phyloP scores from a whole-genome alignment of 805 yeast genomes.

The Starmerella sirachaensis region DNA sequence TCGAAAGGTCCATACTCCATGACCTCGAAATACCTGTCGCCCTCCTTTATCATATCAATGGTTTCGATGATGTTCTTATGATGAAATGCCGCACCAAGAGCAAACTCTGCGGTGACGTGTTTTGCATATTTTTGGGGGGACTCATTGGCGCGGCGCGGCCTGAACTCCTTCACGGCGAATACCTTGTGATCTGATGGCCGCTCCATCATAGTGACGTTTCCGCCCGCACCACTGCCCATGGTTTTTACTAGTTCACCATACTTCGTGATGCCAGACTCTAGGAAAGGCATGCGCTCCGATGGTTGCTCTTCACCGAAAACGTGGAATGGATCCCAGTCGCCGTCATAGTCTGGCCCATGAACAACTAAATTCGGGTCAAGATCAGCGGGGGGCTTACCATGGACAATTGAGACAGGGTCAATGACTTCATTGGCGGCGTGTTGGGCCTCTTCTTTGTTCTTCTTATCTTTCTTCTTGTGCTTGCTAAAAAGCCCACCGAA shows the following conservation, averaged over 20 bases:
- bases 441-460: not conserved
- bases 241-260: slow-evolving; percentile 66
- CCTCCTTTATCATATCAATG: slow-evolving; percentile 64
- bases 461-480: not conserved
- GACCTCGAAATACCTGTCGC: slow-evolving; percentile 51
- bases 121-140: slow-evolving; percentile 55
- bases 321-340: slow-evolving; percentile 22
- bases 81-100: slow-evolving; percentile 63
- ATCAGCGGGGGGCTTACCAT: slow-evolving; percentile 5
- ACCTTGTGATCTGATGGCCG: slow-evolving; percentile 47
- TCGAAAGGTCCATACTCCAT: slow-evolving; percentile 93
- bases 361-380: slow-evolving; percentile 15
- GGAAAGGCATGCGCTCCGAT: slow-evolving; percentile 28
- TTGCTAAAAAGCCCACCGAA: not conserved
- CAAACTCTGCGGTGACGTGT: slow-evolving; percentile 72
- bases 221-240: slow-evolving; percentile 90
- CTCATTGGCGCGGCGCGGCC: slow-evolving; percentile 53
- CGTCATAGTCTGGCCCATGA: slow-evolving; percentile 18
- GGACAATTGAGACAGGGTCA: not conserved
- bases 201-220: slow-evolving; percentile 72
- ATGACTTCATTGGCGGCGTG: not conserved
- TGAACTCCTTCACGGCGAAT: slow-evolving; percentile 80
- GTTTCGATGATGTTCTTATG: slow-evolving; percentile 77
- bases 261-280: slow-evolving; percentile 39
- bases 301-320: slow-evolving; percentile 11